These are phyloP conservation scores for Chrysopogon serrulatus DNA, from an alignment of 176 grass and related monocot species.

Conservation along the genomic window DNA sequence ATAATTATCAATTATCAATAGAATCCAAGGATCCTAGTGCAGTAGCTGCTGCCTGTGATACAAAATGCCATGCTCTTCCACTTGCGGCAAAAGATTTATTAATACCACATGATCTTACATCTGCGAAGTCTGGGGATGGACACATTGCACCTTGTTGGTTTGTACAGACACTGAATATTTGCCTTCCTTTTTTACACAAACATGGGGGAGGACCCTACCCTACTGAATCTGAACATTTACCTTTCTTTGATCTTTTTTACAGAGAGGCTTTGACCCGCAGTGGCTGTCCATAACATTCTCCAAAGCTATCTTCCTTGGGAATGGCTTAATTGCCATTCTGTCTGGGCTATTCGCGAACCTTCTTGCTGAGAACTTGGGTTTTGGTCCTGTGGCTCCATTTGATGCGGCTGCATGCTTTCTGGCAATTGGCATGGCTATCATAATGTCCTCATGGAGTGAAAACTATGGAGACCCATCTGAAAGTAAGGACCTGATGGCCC, in stretches of 20 bases:
- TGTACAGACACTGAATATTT: not conserved
- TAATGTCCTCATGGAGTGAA: constrained; percentile 84
- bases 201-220: not conserved
- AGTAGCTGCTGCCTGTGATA: constrained; percentile 23
- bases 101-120: not conserved
- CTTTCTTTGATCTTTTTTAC: constrained; percentile 21
- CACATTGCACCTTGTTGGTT: not conserved
- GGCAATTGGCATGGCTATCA: constrained; percentile 89
- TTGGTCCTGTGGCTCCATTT: constrained; percentile 89
- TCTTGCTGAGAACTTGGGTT: constrained; percentile 79
- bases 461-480: constrained; percentile 93
- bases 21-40: constrained; percentile 35
- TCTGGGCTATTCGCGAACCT: constrained; percentile 80
- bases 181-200: constrained; percentile 1
- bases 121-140: not conserved
- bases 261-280: constrained; percentile 90
- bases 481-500: constrained; percentile 70
- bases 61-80: not conserved
- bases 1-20: constrained; percentile 9
- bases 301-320: constrained; percentile 96
- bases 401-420: constrained; percentile 93
- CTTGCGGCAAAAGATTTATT: not conserved
- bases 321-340: constrained; percentile 84
- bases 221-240: constrained; percentile 21
- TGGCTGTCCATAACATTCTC: constrained; percentile 98